Evolutionary conservation across 1,139 yeast species (phyloP).

Genomic region (Petasospora fabianii): DNA sequence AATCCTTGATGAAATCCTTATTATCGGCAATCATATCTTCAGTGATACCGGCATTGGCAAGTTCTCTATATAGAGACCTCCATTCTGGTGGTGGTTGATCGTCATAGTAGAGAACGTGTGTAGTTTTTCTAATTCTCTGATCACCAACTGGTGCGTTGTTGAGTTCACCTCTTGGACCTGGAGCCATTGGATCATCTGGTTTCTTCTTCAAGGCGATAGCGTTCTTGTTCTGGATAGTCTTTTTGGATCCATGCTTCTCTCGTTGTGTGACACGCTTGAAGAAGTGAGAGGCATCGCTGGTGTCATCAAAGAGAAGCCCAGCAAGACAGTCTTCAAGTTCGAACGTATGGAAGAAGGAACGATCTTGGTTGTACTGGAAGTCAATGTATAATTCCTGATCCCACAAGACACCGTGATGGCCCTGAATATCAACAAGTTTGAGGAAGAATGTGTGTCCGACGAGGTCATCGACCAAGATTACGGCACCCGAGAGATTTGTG

Average conservation of each 20-base stretch:
- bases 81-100: slow-evolving; percentile 84
- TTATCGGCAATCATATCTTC: slow-evolving; percentile 91
- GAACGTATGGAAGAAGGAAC: slow-evolving; percentile 91
- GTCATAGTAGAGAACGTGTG: slow-evolving; percentile 68
- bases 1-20: slow-evolving; percentile 74
- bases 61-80: slow-evolving; percentile 69
- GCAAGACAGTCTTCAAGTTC: slow-evolving; percentile 87
- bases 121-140: slow-evolving; percentile 53
- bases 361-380: slow-evolving; percentile 86
- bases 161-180: slow-evolving; percentile 72
- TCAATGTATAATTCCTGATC: slow-evolving; percentile 91
- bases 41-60: slow-evolving; percentile 75
- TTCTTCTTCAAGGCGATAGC: slow-evolving; percentile 74
- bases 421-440: slow-evolving; percentile 79
- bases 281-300: slow-evolving; percentile 83
- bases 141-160: slow-evolving; percentile 34
- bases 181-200: slow-evolving; percentile 35
- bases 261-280: slow-evolving; percentile 70
- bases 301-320: slow-evolving; percentile 89
- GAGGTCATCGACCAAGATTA: slow-evolving; percentile 81
- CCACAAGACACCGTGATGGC: slow-evolving; percentile 88
- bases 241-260: slow-evolving; percentile 80
- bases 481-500: slow-evolving; percentile 88
- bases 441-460: slow-evolving; percentile 93
- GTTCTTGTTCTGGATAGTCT: slow-evolving; percentile 78